Conservation (phyloP, 163 green algal species). For the Scenedesmus sp. region DNA sequence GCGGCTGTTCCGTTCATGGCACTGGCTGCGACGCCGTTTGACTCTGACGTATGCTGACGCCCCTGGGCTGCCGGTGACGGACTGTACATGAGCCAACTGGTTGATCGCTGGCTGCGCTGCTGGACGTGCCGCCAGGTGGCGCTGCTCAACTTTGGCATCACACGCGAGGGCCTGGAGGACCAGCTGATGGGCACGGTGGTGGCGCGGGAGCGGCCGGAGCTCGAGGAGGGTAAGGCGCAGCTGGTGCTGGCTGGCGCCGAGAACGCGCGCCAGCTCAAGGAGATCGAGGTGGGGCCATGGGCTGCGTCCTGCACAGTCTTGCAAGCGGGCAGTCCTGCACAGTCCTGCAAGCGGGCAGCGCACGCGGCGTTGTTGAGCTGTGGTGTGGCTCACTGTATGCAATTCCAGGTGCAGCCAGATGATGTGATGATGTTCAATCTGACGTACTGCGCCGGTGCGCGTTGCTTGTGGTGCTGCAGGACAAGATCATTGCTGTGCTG, state of each 20-base stretch:
- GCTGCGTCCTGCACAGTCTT: not conserved
- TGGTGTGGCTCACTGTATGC: too few relatives aligned
- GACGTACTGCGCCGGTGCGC: too few relatives aligned
- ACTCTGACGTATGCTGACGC: not conserved
- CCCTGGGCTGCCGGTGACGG: not conserved
- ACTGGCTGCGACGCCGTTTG: not conserved
- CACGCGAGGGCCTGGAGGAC: slow-evolving; percentile 79
- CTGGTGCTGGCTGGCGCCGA: slow-evolving; percentile 71
- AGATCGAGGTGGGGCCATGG: slow-evolving; percentile 78
- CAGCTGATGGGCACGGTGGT: slow-evolving; percentile 74
- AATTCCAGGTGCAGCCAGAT: too few relatives aligned
- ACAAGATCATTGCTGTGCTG: slow-evolving; percentile 85
- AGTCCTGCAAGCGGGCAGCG: too few relatives aligned
- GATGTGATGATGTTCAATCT: too few relatives aligned
- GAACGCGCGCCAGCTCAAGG: slow-evolving; percentile 87
- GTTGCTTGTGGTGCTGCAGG: too few relatives aligned
- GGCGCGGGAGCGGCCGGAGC: slow-evolving; percentile 80
- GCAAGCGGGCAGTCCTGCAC: too few relatives aligned
- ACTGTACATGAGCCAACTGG: not conserved
- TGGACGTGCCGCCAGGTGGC: slow-evolving; percentile 74
- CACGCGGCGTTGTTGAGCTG: too few relatives aligned
- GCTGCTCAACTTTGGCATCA: slow-evolving; percentile 91
- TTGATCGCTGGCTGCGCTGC: slow-evolving; percentile 54
- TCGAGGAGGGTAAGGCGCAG: slow-evolving; percentile 76
- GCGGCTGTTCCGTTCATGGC: not conserved